These are phyloP conservation scores for Boletus sp. DNA, from an alignment of 768 basidiomycete species.

Conservation along the genomic window DNA sequence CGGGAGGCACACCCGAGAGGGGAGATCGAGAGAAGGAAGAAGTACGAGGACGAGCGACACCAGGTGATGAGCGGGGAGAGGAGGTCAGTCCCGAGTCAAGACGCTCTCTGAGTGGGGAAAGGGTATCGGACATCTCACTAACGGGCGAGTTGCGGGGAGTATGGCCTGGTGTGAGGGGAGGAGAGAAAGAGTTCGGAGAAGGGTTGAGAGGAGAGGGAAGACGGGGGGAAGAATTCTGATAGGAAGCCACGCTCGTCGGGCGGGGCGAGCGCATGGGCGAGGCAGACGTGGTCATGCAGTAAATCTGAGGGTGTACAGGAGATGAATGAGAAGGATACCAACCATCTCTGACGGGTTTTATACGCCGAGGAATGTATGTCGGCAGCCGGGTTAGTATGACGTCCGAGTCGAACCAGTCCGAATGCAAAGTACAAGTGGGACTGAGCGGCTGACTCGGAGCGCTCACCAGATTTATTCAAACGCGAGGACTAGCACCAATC, in stretches of 20 bases:
- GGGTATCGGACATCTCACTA: slow-evolving; percentile 13
- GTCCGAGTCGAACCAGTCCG: not conserved
- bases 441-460: not conserved
- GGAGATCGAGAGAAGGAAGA: slow-evolving; percentile 17
- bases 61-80: slow-evolving; percentile 3
- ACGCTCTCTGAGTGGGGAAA: slow-evolving; percentile 20
- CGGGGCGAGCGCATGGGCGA: slow-evolving; percentile 14
- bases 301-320: not conserved
- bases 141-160: slow-evolving; percentile 8
- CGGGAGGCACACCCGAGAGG: slow-evolving; percentile 6
- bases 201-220: slow-evolving; percentile 29
- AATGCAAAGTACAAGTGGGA: slow-evolving; percentile 4
- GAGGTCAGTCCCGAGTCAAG: slow-evolving; percentile 1
- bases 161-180: not conserved
- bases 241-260: slow-evolving; percentile 3
- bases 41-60: not conserved
- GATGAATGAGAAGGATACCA: slow-evolving; percentile 3
- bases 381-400: slow-evolving; percentile 9
- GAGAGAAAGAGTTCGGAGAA: slow-evolving; percentile 8
- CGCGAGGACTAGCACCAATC: not conserved
- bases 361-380: slow-evolving; percentile 8
- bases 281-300: slow-evolving; percentile 1
- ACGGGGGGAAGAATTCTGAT: slow-evolving; percentile 14
- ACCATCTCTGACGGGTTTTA: slow-evolving; percentile 9
- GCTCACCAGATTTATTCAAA: not conserved